Conservation (phyloP, 345 rosid species). For the Chamaenerion angustifolium region DNA sequence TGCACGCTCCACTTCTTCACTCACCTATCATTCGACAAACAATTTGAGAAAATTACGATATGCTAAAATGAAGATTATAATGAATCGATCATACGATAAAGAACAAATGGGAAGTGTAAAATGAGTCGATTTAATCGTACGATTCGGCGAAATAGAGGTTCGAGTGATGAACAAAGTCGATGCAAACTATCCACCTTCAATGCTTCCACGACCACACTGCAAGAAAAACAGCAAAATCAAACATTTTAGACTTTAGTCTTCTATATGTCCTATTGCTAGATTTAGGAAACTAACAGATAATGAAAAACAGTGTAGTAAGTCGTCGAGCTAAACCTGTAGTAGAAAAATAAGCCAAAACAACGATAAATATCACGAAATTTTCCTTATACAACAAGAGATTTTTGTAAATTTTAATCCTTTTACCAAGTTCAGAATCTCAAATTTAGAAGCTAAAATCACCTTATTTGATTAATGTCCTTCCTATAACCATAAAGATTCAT, state of each 20-base stretch:
- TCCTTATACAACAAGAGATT: too few species aligned
- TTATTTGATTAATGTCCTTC: neutral
- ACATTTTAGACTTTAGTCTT: neutral
- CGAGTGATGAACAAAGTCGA: conserved; percentile 83
- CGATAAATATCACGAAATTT: too few species aligned
- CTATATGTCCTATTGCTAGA: neutral
- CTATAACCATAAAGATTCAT: too few species aligned
- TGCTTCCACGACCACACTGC: conserved; percentile 91
- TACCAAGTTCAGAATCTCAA: too few species aligned
- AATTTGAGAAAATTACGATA: conserved; percentile 5
- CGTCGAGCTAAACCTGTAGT: too few species aligned
- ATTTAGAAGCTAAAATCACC: neutral
- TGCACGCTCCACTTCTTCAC: conserved; percentile 91
- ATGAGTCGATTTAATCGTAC: conserved; percentile 26
- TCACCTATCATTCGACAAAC: conserved; percentile 38
- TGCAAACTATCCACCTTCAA: conserved; percentile 89
- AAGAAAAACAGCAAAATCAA: conserved; percentile 3
- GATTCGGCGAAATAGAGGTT: conserved; percentile 85
- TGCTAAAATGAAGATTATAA: neutral
- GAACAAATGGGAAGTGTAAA: neutral
- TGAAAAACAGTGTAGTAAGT: too few species aligned
- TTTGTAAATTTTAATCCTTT: too few species aligned
- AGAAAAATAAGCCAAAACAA: too few species aligned
- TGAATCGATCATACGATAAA: neutral
- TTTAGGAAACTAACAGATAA: neutral